Evolutionary conservation across 148 eudicot species (phyloP).

Genomic region (Camellia japonica): DNA sequence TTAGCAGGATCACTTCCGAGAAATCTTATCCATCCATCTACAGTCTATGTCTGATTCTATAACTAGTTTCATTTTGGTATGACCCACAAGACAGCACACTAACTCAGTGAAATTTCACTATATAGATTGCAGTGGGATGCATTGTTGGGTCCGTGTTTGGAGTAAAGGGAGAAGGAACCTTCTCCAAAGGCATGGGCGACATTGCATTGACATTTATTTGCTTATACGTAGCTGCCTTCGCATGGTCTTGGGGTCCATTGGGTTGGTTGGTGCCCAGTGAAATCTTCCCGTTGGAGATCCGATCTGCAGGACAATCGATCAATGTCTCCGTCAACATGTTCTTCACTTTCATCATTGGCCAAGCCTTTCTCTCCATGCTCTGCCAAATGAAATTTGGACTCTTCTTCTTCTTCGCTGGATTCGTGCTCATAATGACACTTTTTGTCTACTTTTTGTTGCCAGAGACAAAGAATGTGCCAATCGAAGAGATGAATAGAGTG

Average conservation of each 20-base stretch:
- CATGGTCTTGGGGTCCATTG: conserved; percentile 45
- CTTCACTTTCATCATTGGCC: conserved; percentile 39
- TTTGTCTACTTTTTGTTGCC: conserved; percentile 33
- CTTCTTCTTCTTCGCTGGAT: conserved; percentile 38
- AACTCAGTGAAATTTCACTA: too few species aligned
- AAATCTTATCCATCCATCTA: too few species aligned
- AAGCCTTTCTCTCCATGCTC: conserved; percentile 33
- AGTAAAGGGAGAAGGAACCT: conserved; percentile 13
- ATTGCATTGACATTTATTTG: conserved; percentile 22
- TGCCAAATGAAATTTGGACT: conserved; percentile 36
- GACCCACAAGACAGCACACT: too few species aligned
- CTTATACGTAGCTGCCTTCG: conserved; percentile 29
- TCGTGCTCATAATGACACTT: conserved; percentile 27
- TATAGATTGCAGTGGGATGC: conserved; percentile 13
- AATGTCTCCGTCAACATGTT: conserved; percentile 36
- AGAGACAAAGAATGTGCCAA: conserved; percentile 32
- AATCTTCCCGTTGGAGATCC: conserved; percentile 36
- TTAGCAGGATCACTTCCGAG: too few species aligned
- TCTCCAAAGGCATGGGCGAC: conserved; percentile 15
- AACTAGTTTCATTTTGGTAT: too few species aligned
- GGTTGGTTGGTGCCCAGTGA: conserved; percentile 46
- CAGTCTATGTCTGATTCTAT: too few species aligned
- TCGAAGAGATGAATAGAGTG: conserved; percentile 33
- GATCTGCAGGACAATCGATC: conserved; percentile 35
- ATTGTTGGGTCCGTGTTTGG: conserved; percentile 18